phyloP scores from a whole-genome alignment of 2,329 filamentous ascomycete genomes.

The Cryphonectria nitschkei region DNA sequence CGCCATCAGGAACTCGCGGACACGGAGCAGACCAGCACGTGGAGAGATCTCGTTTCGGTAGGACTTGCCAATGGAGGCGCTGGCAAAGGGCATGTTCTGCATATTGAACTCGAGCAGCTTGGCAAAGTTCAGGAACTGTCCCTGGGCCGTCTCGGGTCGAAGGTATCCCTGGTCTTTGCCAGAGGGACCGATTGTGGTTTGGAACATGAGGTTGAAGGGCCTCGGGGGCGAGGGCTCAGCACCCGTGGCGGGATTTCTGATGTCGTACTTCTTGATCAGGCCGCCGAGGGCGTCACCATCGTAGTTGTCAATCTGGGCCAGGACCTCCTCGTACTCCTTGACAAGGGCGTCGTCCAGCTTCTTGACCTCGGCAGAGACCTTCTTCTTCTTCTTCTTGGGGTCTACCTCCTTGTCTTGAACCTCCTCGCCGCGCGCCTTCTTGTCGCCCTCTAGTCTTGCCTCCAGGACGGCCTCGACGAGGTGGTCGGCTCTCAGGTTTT shows the following conservation, averaged over 20 bases:
- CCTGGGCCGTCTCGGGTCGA: conserved; percentile 94
- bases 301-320: conserved; percentile 96
- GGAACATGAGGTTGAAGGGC: conserved; percentile 98
- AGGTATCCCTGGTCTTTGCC: conserved; percentile 85
- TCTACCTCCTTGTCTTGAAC: conserved; percentile 76
- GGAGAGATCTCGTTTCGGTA: conserved; percentile 99
- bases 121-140: conserved; percentile 95
- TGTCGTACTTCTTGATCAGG: conserved; percentile 88
- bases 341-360: conserved; percentile 87
- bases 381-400: conserved; percentile 80
- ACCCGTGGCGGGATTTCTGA: conserved; percentile 84
- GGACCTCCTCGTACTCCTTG: conserved; percentile 85
- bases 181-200: conserved; percentile 91
- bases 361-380: conserved; percentile 74
- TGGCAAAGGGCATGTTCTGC: conserved; percentile 93
- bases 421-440: conserved; percentile 85
- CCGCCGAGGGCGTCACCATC: conserved; percentile 82
- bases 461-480: conserved; percentile 94
- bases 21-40: conserved; percentile 84
- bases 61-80: conserved; percentile 94
- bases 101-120: conserved; percentile 98
- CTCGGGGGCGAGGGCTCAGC: conserved; percentile 79
- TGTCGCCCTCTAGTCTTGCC: conserved; percentile 83
- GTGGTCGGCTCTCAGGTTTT: conserved; percentile 95
- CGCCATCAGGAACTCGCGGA: conserved; percentile 97